Percentiles rank a stretch among this genome's conserved stretches.
Evolutionary conservation across 176 grass and related monocot species (phyloP).

Genomic region (Carex myosuroides): DNA sequence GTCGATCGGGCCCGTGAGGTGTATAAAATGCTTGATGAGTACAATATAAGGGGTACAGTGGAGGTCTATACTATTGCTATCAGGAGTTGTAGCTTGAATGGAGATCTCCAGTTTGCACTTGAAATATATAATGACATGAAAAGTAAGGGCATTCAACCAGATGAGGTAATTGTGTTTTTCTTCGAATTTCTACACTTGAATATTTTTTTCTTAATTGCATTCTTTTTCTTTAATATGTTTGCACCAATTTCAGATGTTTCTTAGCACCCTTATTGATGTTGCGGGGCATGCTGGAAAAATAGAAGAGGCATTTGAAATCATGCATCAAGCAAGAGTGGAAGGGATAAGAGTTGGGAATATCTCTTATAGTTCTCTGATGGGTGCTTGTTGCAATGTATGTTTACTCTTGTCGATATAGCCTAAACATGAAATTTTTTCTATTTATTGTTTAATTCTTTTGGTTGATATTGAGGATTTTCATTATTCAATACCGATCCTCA

Average conservation of each 20-base stretch:
- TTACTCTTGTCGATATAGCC: conserved; percentile 15
- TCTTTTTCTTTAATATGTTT: conserved; percentile 30
- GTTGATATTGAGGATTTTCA: neutral
- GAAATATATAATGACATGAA: conserved; percentile 98
- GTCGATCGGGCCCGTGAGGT: conserved; percentile 74
- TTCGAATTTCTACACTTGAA: conserved; percentile 14
- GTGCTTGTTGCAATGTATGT: conserved; percentile 97
- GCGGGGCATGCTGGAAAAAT: conserved; percentile 80
- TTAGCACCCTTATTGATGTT: conserved; percentile 93
- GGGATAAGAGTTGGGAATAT: conserved; percentile 65
- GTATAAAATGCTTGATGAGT: conserved; percentile 87
- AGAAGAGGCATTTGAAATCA: conserved; percentile 83
- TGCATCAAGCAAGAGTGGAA: conserved; percentile 75
- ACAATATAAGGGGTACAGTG: conserved; percentile 79
- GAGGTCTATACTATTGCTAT: conserved; percentile 96
- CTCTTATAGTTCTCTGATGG: conserved; percentile 91
- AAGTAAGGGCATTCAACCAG: conserved; percentile 73
- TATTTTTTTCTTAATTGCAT: neutral
- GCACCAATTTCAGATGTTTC: conserved; percentile 66
- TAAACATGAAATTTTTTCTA: neutral
- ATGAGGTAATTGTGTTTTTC: conserved; percentile 65
- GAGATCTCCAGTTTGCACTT: conserved; percentile 80
- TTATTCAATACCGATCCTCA: neutral
- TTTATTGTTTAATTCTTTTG: neutral
- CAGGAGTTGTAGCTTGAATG: conserved; percentile 87